A percentile compares a stretch with the other conserved stretches of the same genome.
Evolutionary conservation across 768 basidiomycete species (phyloP).

Genomic region (Calvatia gigantea): DNA sequence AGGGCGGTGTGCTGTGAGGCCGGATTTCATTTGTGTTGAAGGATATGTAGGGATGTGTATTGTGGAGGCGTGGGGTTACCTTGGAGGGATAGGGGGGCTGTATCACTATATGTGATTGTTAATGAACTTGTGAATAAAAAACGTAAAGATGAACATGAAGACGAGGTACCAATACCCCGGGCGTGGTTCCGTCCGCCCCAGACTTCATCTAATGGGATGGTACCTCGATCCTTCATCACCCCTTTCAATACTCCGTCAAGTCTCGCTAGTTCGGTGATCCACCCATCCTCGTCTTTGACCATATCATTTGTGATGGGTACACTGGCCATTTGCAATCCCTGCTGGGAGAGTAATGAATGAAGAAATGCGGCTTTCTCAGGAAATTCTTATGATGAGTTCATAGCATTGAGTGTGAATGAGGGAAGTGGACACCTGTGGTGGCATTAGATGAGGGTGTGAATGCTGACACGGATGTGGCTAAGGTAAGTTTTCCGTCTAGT

Average conservation of each 20-base stretch:
- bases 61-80: slow-evolving; percentile 65
- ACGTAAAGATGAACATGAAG: too few relatives aligned
- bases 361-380: slow-evolving; percentile 87
- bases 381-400: too few relatives aligned
- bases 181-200: too few relatives aligned
- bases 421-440: slow-evolving; percentile 21
- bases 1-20: too few relatives aligned
- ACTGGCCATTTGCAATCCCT: slow-evolving; percentile 76
- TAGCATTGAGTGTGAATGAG: slow-evolving; percentile 20
- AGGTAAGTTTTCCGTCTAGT: slow-evolving; percentile 77
- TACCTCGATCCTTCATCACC: slow-evolving; percentile 75
- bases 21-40: slow-evolving; percentile 59
- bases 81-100: slow-evolving; percentile 82
- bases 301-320: slow-evolving; percentile 87
- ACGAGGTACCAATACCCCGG: slow-evolving; percentile 75
- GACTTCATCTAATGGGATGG: slow-evolving; percentile 86
- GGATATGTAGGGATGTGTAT: slow-evolving; percentile 67
- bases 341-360: slow-evolving; percentile 82
- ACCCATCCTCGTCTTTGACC: slow-evolving; percentile 76
- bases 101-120: too few relatives aligned
- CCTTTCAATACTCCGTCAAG: slow-evolving; percentile 71
- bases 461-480: slow-evolving; percentile 26
- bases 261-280: slow-evolving; percentile 75
- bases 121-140: too few relatives aligned
- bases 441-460: slow-evolving; percentile 18